Conservation (phyloP, 176 grass and related monocot species). For the Triticum aestivum region IWGSC_CS_RefSeq_v2.1 NC_057802.1:917706-918205, state of each 20-base stretch:
- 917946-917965: conserved; percentile 37
- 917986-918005: conserved; percentile 19
- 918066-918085: neutral
- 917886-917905: conserved; percentile 20
- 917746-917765: neutral
- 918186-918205: too few relatives aligned
- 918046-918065: neutral
- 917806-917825: neutral
- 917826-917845: conserved; percentile 30
- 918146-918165: too few relatives aligned
- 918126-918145: too few relatives aligned
- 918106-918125: too few relatives aligned
- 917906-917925: conserved; percentile 19
- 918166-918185: too few relatives aligned
- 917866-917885: conserved; percentile 17
- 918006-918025: conserved; percentile 16
- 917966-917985: neutral
- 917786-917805: conserved; percentile 12
- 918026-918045: neutral
- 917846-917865: conserved; percentile 19
- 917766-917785: conserved; percentile 21
- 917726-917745: conserved; percentile 12
- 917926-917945: conserved; percentile 38
- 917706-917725: conserved; percentile 25
- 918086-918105: neutral